Percentiles rank a stretch among this genome's conserved stretches.
phyloP scores from a whole-genome alignment of 257 asterid species.

The Salvia splendens region DNA sequence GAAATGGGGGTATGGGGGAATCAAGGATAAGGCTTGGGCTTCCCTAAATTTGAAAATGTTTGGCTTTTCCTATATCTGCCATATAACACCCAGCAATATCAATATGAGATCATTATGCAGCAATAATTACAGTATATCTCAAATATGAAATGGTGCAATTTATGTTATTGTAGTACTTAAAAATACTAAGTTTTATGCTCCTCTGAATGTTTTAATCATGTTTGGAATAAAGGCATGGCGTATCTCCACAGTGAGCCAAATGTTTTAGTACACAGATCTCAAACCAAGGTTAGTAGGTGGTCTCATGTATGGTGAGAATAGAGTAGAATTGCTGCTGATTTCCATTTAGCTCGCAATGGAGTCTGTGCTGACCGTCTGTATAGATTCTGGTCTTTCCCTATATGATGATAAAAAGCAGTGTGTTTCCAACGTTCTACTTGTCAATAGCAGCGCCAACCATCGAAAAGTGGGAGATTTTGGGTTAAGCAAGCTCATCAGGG shows the following conservation, averaged over 20 bases:
- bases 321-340: neutral
- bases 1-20: neutral
- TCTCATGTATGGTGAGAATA: too few species aligned
- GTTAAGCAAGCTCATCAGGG: slow-evolving; percentile 90
- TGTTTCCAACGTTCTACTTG: slow-evolving; percentile 79
- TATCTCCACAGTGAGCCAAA: too few species aligned
- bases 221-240: too few species aligned
- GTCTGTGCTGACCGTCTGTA: neutral
- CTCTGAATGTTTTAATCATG: too few species aligned
- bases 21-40: too few species aligned
- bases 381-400: slow-evolving; percentile 18
- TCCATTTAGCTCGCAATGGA: slow-evolving; percentile 11
- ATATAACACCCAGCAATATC: too few species aligned
- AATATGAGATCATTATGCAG: neutral
- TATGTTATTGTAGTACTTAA: slow-evolving; percentile 18
- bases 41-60: neutral
- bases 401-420: slow-evolving; percentile 13
- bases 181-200: neutral
- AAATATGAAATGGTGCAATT: slow-evolving; percentile 16
- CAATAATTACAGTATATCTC: neutral
- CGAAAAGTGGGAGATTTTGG: slow-evolving; percentile 98
- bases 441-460: slow-evolving; percentile 91
- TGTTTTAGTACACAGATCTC: too few species aligned
- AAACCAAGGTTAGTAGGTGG: too few species aligned
- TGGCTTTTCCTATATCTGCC: neutral